Evolutionary conservation across 345 rosid species (phyloP), one percentile per base, ranked within the genome.

Genomic region (Citropsis articulata): DNA sequence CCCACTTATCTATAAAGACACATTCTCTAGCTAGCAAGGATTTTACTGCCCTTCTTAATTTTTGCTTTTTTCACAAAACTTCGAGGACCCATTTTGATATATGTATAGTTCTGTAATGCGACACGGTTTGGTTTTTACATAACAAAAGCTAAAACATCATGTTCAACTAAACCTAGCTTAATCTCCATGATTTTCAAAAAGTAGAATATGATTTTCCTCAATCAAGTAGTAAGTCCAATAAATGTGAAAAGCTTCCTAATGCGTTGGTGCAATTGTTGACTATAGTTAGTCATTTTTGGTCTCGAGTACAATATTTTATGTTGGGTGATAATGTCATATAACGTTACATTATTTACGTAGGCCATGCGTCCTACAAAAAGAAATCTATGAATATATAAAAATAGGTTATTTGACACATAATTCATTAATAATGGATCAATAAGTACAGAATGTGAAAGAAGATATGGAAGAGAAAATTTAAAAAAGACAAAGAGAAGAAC

Each of bases 81-180:
- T 70, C 24, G 4, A 66, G 78, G 83, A 80, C 83, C 79, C 69
- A 79, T 72, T n/a, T 72, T 56, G 71, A 68, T 72, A 66, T 76
- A 75, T 27, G 62, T 66, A n/a, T 45, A 45, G 61, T 36, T 55
- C 63, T 69, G 76, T 60, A 82, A 84, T 69, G 82, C 82, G 90
- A 85, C 88, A 87, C 14, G 75, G 87, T 79, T 84, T 65, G 77
- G 86, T 87, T 85, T 88, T 85, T 81, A 24, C 87, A 61, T 66
- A 75, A 16, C 79, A 78, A 62, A 62, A 68, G 65, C 2, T 45
- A 45, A 13, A 33, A 59, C 22, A 25, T 36, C 22, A 27, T 36
- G 2, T 27, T 59, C 6, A 67, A 67, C 56, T 2, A 40, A 45
- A 69, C 4, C 31, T 72, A 33, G 18, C 45, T 24, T 9, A 14